A percentile compares a stretch with the other conserved stretches of the same genome.
phyloP scores from a whole-genome alignment of 495 filamentous ascomycete genomes.

The Aspergillus ellipticus region DNA sequence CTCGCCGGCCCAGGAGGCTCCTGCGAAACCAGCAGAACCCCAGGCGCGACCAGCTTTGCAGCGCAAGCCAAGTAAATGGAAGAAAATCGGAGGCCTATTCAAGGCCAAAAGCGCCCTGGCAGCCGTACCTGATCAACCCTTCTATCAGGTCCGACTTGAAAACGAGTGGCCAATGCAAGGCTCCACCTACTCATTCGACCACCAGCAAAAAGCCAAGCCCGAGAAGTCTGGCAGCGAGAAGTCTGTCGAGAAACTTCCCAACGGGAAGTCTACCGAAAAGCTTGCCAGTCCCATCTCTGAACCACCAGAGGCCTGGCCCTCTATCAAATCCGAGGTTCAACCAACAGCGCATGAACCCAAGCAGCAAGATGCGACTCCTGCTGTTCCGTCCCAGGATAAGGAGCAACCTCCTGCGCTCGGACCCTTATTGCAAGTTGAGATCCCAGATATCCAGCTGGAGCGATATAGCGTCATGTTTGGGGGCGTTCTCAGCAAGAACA shows the following conservation, averaged over 20 bases:
- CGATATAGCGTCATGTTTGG: constrained; percentile 95
- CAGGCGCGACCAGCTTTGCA: constrained; percentile 22
- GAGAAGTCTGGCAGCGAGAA: too few relatives aligned
- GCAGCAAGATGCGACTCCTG: neutral
- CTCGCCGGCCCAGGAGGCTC: constrained; percentile 22
- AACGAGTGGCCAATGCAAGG: constrained; percentile 14
- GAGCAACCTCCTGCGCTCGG: constrained; percentile 12
- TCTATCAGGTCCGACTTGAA: constrained; percentile 16
- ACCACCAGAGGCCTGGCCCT: constrained; percentile 33
- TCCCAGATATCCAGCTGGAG: constrained; percentile 77
- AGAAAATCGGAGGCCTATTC: constrained; percentile 51
- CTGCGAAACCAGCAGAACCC: constrained; percentile 11
- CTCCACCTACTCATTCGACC: constrained; percentile 20
- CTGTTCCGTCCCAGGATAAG: constrained; percentile 9
- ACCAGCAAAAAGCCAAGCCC: constrained; percentile 6
- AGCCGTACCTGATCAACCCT: constrained; percentile 21
- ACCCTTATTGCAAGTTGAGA: constrained; percentile 65
- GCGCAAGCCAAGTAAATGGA: constrained; percentile 54
- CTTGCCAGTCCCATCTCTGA: constrained; percentile 10
- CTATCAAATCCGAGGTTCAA: constrained; percentile 18
- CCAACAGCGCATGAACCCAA: constrained; percentile 1
- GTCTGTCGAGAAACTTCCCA: too few relatives aligned
- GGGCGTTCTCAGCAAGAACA: constrained; percentile 55
- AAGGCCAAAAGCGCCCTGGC: constrained; percentile 39
- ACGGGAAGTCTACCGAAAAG: too few relatives aligned